Evolutionary conservation across 805 yeast species (phyloP), one percentile per base, ranked within the genome.

Genomic region (Kurtzmaniella fragi): DNA sequence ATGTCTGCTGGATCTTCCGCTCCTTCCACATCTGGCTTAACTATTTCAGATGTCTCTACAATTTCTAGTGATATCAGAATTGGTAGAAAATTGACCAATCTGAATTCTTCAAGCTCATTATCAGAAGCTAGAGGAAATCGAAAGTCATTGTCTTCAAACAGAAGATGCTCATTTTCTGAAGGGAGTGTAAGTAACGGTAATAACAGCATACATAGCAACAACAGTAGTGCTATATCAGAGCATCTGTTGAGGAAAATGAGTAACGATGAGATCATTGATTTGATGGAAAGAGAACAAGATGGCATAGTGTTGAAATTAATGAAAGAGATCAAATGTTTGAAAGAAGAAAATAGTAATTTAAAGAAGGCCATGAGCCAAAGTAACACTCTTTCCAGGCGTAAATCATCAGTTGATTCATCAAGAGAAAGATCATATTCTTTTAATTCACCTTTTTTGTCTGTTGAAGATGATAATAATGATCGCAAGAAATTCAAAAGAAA

Each of bases 281-380:
- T 70, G 28, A 76, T 83, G 80, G 90, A 83, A 49, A 68, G 79
- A 38, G 88, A 83, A 57, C 89, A 83, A 54, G 90, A 83, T 51
- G 86, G 84, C 2, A 79, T 82, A 17, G 89, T 82, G 14, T 61
- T 82, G 51, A 75, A 72, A 54, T 61, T 82, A 31, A 81, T 80
- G 77, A 71, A 74, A 39, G 87, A 82, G 52, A 80, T 83, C 28
- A 66, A 65, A 17, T 42, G 47, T 5, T 56, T 82, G 43, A 75
- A 72, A 46, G 77, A 75, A 13, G 86, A 80, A 47, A 77, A 75
- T 47, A 64, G 64, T 31, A 43, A 50, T 8, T 57, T 76, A 34
- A 64, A 57, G 48, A 15, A 45, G 10, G 35, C 25, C 5, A 20
- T 20, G 25, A 20, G 8, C 8, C 25, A 20, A 20, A 20, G 25